A percentile compares a stretch with the other conserved stretches of the same genome.
Conservation (phyloP, 1,284 basidiomycete species). For the Rugosomyces carneus region DNA sequence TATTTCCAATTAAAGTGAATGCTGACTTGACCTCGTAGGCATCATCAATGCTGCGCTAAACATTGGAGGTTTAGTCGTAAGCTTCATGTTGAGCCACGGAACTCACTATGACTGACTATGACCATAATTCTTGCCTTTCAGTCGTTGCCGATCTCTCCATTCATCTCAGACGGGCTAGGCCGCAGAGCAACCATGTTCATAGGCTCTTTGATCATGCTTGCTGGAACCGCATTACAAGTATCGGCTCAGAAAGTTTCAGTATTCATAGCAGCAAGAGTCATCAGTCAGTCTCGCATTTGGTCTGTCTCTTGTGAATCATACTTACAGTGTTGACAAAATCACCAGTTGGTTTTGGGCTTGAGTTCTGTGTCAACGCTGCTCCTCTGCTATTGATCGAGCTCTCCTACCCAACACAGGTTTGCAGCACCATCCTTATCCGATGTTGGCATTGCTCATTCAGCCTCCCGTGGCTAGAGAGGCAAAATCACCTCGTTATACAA, state of each 20-base stretch:
- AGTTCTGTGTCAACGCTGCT: slow-evolving; percentile 54
- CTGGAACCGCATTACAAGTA: slow-evolving; percentile 52
- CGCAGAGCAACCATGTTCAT: slow-evolving; percentile 51
- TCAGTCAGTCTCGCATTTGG: slow-evolving; percentile 34
- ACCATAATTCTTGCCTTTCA: not conserved
- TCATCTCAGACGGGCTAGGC: slow-evolving; percentile 50
- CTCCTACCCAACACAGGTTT: slow-evolving; percentile 64
- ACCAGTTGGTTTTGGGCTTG: slow-evolving; percentile 61
- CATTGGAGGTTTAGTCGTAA: slow-evolving; percentile 50
- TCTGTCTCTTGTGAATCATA: not conserved
- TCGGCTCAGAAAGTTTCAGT: slow-evolving; percentile 41
- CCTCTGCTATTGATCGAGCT: slow-evolving; percentile 66
- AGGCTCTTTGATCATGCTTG: slow-evolving; percentile 55
- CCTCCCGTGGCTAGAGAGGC: slow-evolving; percentile 35
- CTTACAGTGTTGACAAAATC: not conserved
- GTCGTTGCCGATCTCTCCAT: slow-evolving; percentile 38
- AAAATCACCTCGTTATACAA: slow-evolving; percentile 60
- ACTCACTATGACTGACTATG: not conserved
- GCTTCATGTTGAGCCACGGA: slow-evolving; percentile 11
- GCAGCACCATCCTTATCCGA: slow-evolving; percentile 14
- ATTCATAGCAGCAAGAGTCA: slow-evolving; percentile 51
- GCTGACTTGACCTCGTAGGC: slow-evolving; percentile 29
- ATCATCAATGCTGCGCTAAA: slow-evolving; percentile 58
- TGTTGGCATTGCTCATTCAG: not conserved
- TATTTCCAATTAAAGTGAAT: slow-evolving; percentile 2